These are phyloP conservation scores for Fraxinus latifolia DNA, from an alignment of 305 asterid species.

Conservation along the genomic window DNA sequence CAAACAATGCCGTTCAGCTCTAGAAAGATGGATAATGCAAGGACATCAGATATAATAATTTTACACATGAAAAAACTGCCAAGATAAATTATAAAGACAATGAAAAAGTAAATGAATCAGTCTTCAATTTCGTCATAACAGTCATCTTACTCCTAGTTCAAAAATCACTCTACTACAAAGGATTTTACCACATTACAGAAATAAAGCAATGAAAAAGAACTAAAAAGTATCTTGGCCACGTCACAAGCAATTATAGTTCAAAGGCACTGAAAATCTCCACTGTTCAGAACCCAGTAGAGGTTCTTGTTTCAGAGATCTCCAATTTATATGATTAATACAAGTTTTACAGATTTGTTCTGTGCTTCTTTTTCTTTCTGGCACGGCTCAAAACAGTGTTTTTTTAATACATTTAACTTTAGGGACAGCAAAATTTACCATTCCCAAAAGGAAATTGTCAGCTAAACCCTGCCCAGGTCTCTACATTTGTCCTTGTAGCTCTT, in stretches of 20 bases:
- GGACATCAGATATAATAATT: neutral
- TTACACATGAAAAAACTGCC: neutral
- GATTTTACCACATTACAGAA: neutral
- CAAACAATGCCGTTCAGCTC: neutral
- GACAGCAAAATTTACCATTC: neutral
- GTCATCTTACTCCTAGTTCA: neutral
- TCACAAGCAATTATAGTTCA: neutral
- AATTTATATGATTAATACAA: neutral
- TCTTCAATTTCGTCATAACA: neutral
- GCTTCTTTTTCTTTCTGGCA: neutral
- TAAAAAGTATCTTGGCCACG: neutral
- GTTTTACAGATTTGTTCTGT: neutral
- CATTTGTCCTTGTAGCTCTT: neutral
- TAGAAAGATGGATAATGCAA: neutral
- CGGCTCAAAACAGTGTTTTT: neutral
- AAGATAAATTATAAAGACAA: neutral
- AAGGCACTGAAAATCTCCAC: neutral
- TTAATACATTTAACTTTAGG: neutral
- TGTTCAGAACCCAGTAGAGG: neutral
- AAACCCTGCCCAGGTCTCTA: neutral
- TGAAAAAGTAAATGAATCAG: neutral
- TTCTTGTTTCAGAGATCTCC: neutral
- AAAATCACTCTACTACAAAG: neutral
- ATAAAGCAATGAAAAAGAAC: neutral
- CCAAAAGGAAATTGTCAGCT: neutral